phyloP scores from a whole-genome alignment of 306 rosid species.

The Rubus idaeus region DNA sequence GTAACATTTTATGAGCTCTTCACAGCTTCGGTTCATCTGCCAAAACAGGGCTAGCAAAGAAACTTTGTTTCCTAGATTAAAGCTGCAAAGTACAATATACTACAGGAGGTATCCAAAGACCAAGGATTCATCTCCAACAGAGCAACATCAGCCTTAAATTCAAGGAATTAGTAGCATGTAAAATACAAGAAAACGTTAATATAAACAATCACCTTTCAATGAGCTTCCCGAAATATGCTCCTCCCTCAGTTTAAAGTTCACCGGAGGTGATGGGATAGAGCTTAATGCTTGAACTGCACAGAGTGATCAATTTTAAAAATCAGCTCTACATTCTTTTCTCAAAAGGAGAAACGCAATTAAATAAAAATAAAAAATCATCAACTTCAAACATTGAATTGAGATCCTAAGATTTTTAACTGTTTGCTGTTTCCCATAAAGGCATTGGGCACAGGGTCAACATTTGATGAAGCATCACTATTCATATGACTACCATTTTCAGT shows the following conservation, averaged over 20 bases:
- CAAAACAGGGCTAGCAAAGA: conserved; percentile 1
- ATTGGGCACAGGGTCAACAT: background rate
- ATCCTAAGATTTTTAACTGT: conserved; percentile 4
- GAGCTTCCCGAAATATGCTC: conserved; percentile 96
- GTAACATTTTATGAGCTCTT: background rate
- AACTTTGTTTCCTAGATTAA: conserved; percentile 1
- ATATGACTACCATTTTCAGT: background rate
- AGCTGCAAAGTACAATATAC: background rate
- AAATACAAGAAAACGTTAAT: background rate
- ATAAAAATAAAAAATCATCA: background rate
- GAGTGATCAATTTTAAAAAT: conserved; percentile 23
- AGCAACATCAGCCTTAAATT: conserved; percentile 22
- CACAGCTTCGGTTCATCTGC: conserved; percentile 18
- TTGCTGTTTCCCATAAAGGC: background rate
- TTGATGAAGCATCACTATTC: background rate
- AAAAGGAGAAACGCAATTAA: background rate
- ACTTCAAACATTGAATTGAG: background rate
- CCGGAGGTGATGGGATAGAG: conserved; percentile 94
- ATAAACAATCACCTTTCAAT: conserved; percentile 64
- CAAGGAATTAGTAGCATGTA: conserved; percentile 10
- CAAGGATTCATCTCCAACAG: background rate
- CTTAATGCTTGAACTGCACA: conserved; percentile 77
- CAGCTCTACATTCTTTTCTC: conserved; percentile 3
- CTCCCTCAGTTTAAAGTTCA: conserved; percentile 84
- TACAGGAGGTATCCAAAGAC: background rate